Evolutionary conservation across 192 early-diverging fungal genomes (phyloP).

Genomic region (Piromyces sp.): DNA sequence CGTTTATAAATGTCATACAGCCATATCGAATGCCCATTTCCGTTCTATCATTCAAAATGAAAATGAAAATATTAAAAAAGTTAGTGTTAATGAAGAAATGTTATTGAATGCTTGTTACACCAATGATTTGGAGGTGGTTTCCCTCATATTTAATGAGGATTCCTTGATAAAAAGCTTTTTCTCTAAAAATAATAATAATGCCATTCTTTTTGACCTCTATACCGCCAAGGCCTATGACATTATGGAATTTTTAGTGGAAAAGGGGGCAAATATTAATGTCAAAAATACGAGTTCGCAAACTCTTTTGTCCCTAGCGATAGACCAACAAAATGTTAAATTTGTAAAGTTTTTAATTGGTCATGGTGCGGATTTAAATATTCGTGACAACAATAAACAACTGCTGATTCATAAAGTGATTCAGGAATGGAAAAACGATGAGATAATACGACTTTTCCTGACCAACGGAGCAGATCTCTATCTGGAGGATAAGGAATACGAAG

Average conservation of each 20-base stretch:
- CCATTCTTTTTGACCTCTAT: background rate
- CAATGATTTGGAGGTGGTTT: background rate
- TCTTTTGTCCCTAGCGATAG: background rate
- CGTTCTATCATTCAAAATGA: background rate
- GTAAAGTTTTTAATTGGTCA: background rate
- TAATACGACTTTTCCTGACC: background rate
- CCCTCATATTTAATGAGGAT: background rate
- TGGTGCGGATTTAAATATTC: background rate
- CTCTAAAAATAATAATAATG: background rate
- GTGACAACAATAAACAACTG: background rate
- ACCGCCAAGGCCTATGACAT: background rate
- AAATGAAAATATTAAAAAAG: background rate
- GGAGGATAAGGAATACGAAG: background rate
- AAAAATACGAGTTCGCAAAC: background rate
- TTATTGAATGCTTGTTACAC: background rate
- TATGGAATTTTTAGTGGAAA: background rate
- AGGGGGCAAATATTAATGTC: background rate
- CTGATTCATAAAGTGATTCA: background rate
- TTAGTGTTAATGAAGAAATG: background rate
- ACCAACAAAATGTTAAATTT: background rate
- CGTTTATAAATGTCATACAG: background rate
- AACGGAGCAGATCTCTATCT: background rate
- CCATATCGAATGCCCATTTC: background rate
- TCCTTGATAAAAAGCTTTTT: background rate
- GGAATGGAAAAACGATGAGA: background rate